Conservation (phyloP, 176 grass and related monocot genomes). For the Miscanthus lutarioriparius region DNA sequence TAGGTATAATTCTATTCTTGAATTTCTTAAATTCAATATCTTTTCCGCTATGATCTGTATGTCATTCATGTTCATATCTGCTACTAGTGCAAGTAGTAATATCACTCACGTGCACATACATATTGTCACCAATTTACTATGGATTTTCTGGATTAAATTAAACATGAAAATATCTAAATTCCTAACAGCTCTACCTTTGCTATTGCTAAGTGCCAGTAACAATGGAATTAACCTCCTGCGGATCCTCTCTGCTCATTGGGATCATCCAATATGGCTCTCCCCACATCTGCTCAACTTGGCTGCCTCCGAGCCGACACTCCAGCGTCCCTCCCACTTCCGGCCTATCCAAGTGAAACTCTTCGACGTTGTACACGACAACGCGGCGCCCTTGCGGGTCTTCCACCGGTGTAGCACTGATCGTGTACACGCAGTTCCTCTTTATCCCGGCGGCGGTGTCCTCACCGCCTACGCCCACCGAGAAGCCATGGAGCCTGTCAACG, state of each 20-base stretch:
- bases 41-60: no score
- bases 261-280: conserved; percentile 15
- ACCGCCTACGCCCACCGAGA: neutral
- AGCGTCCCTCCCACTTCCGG: neutral
- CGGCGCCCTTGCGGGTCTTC: neutral
- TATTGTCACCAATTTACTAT: no score
- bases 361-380: neutral
- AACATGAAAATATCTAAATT: no score
- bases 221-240: no score
- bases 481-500: conserved; percentile 19
- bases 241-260: neutral
- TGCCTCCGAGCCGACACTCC: neutral
- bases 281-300: neutral
- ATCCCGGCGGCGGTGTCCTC: neutral
- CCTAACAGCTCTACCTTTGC: no score
- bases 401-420: neutral
- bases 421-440: conserved; percentile 7
- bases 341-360: neutral
- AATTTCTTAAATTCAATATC: no score
- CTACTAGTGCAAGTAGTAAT: no score
- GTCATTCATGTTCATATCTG: no score
- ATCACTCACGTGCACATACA: no score
- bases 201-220: no score
- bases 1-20: no score
- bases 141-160: no score